phyloP scores from a whole-genome alignment of 23 red algal species.

The Porphyridium purpureum region DNA sequence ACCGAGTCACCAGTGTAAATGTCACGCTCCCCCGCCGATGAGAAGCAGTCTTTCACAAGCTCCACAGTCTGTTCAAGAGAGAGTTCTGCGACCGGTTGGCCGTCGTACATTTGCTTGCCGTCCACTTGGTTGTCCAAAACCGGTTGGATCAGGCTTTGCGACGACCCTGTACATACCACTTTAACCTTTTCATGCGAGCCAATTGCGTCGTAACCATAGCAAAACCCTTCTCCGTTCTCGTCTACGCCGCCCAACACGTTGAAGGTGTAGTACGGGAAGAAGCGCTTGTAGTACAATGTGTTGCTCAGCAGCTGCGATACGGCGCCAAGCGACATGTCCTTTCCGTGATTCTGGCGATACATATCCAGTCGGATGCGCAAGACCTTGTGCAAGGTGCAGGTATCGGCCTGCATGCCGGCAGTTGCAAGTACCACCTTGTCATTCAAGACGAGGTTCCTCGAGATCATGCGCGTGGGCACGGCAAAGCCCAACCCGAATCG shows the following conservation, averaged over 20 bases:
- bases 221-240: slow-evolving; percentile 63
- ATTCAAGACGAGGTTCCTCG: slow-evolving; percentile 5
- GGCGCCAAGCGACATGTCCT: slow-evolving; percentile 54
- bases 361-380: slow-evolving; percentile 57
- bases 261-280: slow-evolving; percentile 95
- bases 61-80: slow-evolving; percentile 44
- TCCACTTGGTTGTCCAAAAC: slow-evolving; percentile 89
- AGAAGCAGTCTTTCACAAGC: slow-evolving; percentile 67
- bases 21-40: slow-evolving; percentile 82
- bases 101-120: slow-evolving; percentile 44
- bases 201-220: slow-evolving; percentile 90
- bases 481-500: slow-evolving; percentile 81
- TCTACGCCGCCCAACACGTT: slow-evolving; percentile 95
- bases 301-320: slow-evolving; percentile 70
- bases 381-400: slow-evolving; percentile 69
- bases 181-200: slow-evolving; percentile 86
- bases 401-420: slow-evolving; percentile 88
- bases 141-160: slow-evolving; percentile 77
- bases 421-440: slow-evolving; percentile 73
- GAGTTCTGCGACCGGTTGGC: slow-evolving; percentile 17
- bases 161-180: slow-evolving; percentile 79
- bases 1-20: slow-evolving; percentile 89
- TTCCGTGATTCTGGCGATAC: slow-evolving; percentile 52
- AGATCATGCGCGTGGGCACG: slow-evolving; percentile 66
- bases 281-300: slow-evolving; percentile 76